phyloP scores from a whole-genome alignment of 2,329 filamentous ascomycete species.

The Aspergillus bombycis region DNA sequence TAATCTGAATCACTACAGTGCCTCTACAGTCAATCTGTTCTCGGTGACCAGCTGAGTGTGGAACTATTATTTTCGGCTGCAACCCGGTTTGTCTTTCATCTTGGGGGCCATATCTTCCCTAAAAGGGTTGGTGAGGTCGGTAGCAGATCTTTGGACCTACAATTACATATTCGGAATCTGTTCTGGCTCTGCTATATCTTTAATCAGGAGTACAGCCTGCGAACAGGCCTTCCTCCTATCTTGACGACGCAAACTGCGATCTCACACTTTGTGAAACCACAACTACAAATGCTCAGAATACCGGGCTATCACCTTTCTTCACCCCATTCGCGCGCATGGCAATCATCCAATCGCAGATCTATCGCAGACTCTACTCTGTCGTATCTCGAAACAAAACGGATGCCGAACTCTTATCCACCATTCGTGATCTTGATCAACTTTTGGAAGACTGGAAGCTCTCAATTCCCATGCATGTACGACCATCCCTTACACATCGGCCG shows the following conservation, averaged over 20 bases:
- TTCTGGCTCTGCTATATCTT: conserved; percentile 16
- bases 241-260: conserved; percentile 13
- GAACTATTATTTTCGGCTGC: conserved; percentile 3
- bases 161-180: conserved; percentile 8
- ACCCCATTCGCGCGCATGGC: conserved; percentile 1
- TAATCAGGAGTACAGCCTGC: conserved; percentile 12
- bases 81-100: conserved; percentile 16
- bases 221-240: conserved; percentile 12
- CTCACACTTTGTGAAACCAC: conserved; percentile 6
- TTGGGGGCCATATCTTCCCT: conserved; percentile 12
- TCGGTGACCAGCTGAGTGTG: conserved; percentile 4
- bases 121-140: background rate
- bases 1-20: background rate
- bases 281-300: background rate
- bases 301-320: background rate
- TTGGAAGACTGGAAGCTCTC: conserved; percentile 16
- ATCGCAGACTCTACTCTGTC: conserved; percentile 11
- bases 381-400: conserved; percentile 8
- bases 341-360: conserved; percentile 13
- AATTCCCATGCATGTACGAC: conserved; percentile 3
- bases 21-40: conserved; percentile 1
- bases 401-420: conserved; percentile 11
- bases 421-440: conserved; percentile 11
- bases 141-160: background rate
- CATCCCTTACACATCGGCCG: background rate